phyloP scores from a whole-genome alignment of 805 yeast genomes.

The Ogataea trehalophila region DNA sequence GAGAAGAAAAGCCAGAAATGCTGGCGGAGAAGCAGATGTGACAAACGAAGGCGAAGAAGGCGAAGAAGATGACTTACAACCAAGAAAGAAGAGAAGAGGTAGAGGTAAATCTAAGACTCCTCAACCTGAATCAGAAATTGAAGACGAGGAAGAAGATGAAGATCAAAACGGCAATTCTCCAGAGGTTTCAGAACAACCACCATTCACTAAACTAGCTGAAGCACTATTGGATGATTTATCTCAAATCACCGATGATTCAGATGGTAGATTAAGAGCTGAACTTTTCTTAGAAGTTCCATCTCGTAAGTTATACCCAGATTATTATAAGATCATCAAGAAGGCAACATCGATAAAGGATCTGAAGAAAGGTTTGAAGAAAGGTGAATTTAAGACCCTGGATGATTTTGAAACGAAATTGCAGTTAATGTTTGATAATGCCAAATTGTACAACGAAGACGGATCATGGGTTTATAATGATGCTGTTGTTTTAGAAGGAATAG shows the following conservation, averaged over 20 bases:
- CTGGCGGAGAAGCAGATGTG: conserved; percentile 20
- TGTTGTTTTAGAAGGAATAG: conserved; percentile 35
- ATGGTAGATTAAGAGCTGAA: conserved; percentile 39
- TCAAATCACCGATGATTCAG: conserved; percentile 40
- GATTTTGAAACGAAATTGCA: conserved; percentile 47
- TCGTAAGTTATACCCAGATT: conserved; percentile 75
- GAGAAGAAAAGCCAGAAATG: conserved; percentile 34
- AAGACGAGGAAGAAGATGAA: conserved; percentile 5
- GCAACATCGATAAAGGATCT: conserved; percentile 60
- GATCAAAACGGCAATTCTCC: conserved; percentile 8
- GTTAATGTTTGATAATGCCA: conserved; percentile 64
- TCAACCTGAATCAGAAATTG: conserved; percentile 1
- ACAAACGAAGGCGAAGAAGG: conserved; percentile 6
- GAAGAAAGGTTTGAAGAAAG: conserved; percentile 41
- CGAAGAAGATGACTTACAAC: conserved; percentile 4
- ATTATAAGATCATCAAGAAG: conserved; percentile 56
- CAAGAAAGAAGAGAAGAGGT: conserved; percentile 4
- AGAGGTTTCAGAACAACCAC: conserved; percentile 8
- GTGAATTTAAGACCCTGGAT: conserved; percentile 33
- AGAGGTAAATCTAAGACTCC: conserved; percentile 1
- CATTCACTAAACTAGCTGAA: conserved; percentile 18
- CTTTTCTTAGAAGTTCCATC: conserved; percentile 74
- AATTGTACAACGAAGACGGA: conserved; percentile 62
- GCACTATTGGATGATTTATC: conserved; percentile 40
- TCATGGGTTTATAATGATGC: conserved; percentile 63